Evolutionary conservation across 2,329 filamentous ascomycete species (phyloP), one percentile per base, ranked within the genome.

Genomic region (Fusarium lyarnte): DNA sequence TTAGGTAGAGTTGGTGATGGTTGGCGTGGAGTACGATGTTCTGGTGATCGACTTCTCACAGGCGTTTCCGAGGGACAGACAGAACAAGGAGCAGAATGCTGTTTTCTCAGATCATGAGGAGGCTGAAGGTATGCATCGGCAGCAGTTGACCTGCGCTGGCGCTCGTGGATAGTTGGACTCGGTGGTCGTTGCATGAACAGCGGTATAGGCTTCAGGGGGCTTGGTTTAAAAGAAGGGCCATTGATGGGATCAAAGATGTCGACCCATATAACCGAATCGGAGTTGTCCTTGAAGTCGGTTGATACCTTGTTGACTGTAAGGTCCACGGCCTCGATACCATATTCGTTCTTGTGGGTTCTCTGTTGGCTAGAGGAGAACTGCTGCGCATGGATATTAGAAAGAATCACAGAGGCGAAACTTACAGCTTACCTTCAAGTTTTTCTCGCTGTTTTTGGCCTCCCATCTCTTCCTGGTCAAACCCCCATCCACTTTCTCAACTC

Each of bases 191-290:
- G 82, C 84, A 87, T 87, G 77, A 84, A 85, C 19, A 72, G 65
- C 0, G 87, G 87, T 16, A 89, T 82, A 3, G 87, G 85, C 67
- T 89, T 90, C 16, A 85, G 81, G 8, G 81, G 83, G 58, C 82
- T 84, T 4, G 86, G 85, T 67, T 80, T 82, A 74, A 89, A 89
- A 5, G 84, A 80, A 8, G 81, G 79, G 14, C 82, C 78, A 19
- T 84, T 82, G 16, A 88, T 66, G 0, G 88, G 87, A 66, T 89
- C 84, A 33, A 79, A 78, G 8, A 87, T 82, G 38, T 85, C 84
- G 11, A 89, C 83, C 77, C 87, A 89, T 10, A 88, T 83, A 3
- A 81, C 78, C 6, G 81, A 80, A 46, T 79, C 74, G 1, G 77
- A 70, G 6, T 77, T 73, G 8, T 77, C 73, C 16, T 72, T 33